Base-by-base conservation (phyloP, 2,329 filamentous ascomycete genomes). In the Phialophora expanda region DNA sequence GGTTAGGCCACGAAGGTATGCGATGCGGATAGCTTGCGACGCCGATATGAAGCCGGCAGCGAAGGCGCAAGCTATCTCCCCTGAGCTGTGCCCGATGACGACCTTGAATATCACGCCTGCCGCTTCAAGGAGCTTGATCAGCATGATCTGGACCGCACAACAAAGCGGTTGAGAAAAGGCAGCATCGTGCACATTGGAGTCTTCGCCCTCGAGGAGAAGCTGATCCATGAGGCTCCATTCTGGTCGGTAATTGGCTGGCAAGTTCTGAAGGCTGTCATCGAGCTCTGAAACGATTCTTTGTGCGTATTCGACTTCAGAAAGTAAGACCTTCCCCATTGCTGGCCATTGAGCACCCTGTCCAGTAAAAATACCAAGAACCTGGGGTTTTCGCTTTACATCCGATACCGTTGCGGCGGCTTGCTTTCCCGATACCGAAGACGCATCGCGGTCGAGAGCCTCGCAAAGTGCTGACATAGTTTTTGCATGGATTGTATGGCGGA, bases 331-430 rank as follows among this genome's bases (percentile, higher is more conserved):
- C 1, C 75, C 77, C 77, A 79, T 79, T 0, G 56, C 67, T 1
- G 70, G 46, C 73, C 75, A 79, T 46, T 78, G 76, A 2, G 77
- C 74, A 1, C 77, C 77, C 57, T 79, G 77, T 3, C 77, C 77
- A 14, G 73, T 78, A 61, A 78, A 79, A 2, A 76, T 69, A 38
- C 76, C 75, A 2, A 57, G 63, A 5, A 75, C 11, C 46, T 57
- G 17, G 56, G 61, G 38, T 56, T 55, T 14, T 28, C 24, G 17
- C 56, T 30, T 56, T 4, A 26, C n/a, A 22, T 56, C 34, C 20
- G 34, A 26, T 6, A 56, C 12, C n/a, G n/a, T n/a, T n/a, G n/a
- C n/a, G n/a, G n/a, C n/a, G 41, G 41, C 41, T 24, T 12, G n/a
- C 17, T 38, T 28, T 41, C 28, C 2, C 8, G 8, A 28, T 5